A percentile compares a stretch with the other conserved stretches of the same genome.
These are phyloP conservation scores for Mesotaenium endlicherianum DNA, from an alignment of 139 green algal species.

Conservation along the genomic window DNA sequence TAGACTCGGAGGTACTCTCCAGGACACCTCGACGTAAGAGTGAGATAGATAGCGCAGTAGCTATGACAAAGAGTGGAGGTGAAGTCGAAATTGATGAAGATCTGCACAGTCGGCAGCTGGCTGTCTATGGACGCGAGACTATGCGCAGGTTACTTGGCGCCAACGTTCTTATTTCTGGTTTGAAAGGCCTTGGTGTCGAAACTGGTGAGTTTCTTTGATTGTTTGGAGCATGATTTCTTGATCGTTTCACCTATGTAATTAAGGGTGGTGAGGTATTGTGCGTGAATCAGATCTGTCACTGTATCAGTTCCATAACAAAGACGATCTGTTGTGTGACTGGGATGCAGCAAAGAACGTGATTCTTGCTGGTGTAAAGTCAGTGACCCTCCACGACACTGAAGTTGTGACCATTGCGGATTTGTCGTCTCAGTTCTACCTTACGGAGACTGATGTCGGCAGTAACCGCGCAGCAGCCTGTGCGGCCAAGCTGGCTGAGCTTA, in stretches of 20 bases:
- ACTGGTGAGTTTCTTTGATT: too few species aligned
- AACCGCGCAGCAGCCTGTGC: conserved; percentile 87
- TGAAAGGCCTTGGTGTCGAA: conserved; percentile 86
- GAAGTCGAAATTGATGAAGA: conserved; percentile 88
- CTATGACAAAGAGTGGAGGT: too few species aligned
- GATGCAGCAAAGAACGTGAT: conserved; percentile 97
- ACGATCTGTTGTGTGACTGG: not conserved
- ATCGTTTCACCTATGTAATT: too few species aligned
- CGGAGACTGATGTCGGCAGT: conserved; percentile 78
- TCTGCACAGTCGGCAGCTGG: conserved; percentile 93
- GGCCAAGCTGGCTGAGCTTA: conserved; percentile 91
- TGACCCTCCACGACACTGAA: conserved; percentile 82
- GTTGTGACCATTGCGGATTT: conserved; percentile 70
- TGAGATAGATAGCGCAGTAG: too few species aligned
- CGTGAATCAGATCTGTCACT: too few species aligned
- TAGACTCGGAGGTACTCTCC: too few species aligned
- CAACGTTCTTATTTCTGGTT: conserved; percentile 80
- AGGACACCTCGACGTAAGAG: too few species aligned
- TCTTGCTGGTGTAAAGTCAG: conserved; percentile 86
- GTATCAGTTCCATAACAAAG: too few species aligned
- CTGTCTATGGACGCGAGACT: conserved; percentile 93
- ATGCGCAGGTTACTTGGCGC: conserved; percentile 84
- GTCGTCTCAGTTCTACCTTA: conserved; percentile 92
- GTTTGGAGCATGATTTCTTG: too few species aligned
- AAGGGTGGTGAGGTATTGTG: too few species aligned